Evolutionary conservation across 2,329 filamentous ascomycete species (phyloP).

Genomic region (Salinomyces thailandicus): DNA sequence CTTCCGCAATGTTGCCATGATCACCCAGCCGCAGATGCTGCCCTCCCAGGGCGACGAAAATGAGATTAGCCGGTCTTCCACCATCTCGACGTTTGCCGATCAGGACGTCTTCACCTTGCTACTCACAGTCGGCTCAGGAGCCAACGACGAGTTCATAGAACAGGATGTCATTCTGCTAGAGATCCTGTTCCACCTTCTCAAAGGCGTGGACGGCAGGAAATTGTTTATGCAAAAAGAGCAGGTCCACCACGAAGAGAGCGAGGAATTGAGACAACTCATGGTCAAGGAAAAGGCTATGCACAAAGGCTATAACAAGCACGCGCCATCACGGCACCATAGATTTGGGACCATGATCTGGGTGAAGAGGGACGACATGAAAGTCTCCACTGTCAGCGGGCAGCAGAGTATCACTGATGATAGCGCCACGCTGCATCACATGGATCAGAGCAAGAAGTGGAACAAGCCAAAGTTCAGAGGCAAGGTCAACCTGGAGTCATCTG

Average conservation of each 20-base stretch:
- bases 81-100: constrained; percentile 77
- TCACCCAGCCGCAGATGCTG: constrained; percentile 60
- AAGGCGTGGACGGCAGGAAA: constrained; percentile 73
- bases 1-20: constrained; percentile 78
- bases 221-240: constrained; percentile 76
- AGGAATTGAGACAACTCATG: constrained; percentile 65
- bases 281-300: constrained; percentile 77
- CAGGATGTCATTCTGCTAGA: constrained; percentile 88
- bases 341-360: constrained; percentile 98
- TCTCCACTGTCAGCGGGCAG: constrained; percentile 81
- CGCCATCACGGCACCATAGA: constrained; percentile 78
- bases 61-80: constrained; percentile 76
- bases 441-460: constrained; percentile 80
- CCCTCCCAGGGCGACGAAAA: constrained; percentile 79
- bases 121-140: constrained; percentile 79
- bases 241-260: constrained; percentile 54
- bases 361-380: constrained; percentile 71
- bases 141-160: constrained; percentile 82
- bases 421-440: constrained; percentile 74
- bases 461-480: constrained; percentile 53
- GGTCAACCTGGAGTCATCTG: constrained; percentile 33
- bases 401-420: constrained; percentile 66
- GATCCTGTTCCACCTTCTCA: constrained; percentile 83
- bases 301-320: constrained; percentile 62
- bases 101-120: constrained; percentile 85